A percentile compares a stretch with the other conserved stretches of the same genome.
phyloP scores from a whole-genome alignment of 2,329 filamentous ascomycete genomes.

The Nigrograna mackinnonii region DNA sequence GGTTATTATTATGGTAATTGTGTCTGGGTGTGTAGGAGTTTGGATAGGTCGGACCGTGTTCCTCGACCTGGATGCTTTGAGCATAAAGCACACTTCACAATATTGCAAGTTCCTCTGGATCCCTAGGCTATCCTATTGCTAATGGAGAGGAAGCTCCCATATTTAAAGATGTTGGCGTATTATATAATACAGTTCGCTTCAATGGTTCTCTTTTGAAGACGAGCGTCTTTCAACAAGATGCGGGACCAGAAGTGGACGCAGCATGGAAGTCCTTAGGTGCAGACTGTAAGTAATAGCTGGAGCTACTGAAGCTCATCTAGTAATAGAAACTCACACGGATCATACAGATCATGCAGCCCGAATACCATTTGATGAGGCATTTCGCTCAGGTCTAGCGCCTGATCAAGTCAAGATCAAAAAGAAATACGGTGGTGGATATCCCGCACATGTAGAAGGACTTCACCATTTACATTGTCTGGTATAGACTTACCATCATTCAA shows the following conservation, averaged over 20 bases:
- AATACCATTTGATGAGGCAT: constrained; percentile 54
- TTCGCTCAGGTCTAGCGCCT: constrained; percentile 51
- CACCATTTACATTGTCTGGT: constrained; percentile 4
- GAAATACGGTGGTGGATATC: constrained; percentile 55
- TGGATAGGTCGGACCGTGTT: constrained; percentile 16
- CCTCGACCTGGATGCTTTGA: constrained; percentile 26
- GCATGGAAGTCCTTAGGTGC: constrained; percentile 60
- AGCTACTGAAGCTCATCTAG: too few relatives aligned
- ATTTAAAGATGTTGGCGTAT: constrained; percentile 44
- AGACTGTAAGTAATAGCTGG: constrained; percentile 51
- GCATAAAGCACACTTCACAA: constrained; percentile 31
- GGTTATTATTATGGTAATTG: constrained; percentile 16
- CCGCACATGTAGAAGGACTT: background rate
- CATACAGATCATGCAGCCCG: constrained; percentile 41
- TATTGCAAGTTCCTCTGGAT: constrained; percentile 27
- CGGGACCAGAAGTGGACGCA: constrained; percentile 58
- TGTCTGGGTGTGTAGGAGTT: constrained; percentile 25
- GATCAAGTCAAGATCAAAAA: constrained; percentile 62
- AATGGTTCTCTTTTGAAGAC: constrained; percentile 62
- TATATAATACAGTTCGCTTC: constrained; percentile 49
- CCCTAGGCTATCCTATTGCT: background rate
- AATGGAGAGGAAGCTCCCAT: background rate
- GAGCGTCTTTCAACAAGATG: constrained; percentile 56
- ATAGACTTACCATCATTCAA: background rate
- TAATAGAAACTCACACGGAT: too few relatives aligned